These are phyloP conservation scores for Starmerella ratchasimensis DNA, from an alignment of 805 yeast species.

Conservation along the genomic window DNA sequence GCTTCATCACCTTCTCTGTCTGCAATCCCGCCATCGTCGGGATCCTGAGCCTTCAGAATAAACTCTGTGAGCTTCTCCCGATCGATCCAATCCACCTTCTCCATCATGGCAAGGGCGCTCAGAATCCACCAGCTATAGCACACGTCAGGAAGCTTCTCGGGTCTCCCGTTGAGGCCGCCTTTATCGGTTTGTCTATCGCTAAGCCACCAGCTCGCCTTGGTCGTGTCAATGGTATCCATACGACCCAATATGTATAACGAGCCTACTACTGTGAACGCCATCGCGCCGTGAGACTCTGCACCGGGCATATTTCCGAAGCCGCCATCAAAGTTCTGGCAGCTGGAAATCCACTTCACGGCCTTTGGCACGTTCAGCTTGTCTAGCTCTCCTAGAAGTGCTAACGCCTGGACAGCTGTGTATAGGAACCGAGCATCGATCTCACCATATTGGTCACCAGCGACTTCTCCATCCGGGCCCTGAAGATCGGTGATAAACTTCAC, in stretches of 20 bases:
- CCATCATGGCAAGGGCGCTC: conserved; percentile 56
- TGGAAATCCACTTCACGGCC: conserved; percentile 50
- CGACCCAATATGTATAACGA: conserved; percentile 55
- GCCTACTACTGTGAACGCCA: conserved; percentile 65
- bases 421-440: conserved; percentile 88
- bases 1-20: conserved; percentile 85
- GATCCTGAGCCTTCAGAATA: conserved; percentile 67
- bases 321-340: conserved; percentile 86
- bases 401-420: conserved; percentile 62
- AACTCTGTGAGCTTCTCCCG: conserved; percentile 45
- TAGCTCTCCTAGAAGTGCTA: conserved; percentile 55
- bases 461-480: conserved; percentile 53
- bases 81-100: conserved; percentile 65
- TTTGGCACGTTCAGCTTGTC: conserved; percentile 35
- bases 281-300: conserved; percentile 86
- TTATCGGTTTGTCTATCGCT: conserved; percentile 73
- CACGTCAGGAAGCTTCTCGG: conserved; percentile 92
- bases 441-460: conserved; percentile 82
- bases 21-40: conserved; percentile 71
- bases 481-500: conserved; percentile 29
- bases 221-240: conserved; percentile 36
- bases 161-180: conserved; percentile 94
- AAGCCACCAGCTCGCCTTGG: conserved; percentile 59
- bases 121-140: conserved; percentile 98
- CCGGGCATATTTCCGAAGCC: conserved; percentile 91